Base-by-base conservation (phyloP, 2,329 filamentous ascomycete genomes). In the Botrytis fragariae region DNA sequence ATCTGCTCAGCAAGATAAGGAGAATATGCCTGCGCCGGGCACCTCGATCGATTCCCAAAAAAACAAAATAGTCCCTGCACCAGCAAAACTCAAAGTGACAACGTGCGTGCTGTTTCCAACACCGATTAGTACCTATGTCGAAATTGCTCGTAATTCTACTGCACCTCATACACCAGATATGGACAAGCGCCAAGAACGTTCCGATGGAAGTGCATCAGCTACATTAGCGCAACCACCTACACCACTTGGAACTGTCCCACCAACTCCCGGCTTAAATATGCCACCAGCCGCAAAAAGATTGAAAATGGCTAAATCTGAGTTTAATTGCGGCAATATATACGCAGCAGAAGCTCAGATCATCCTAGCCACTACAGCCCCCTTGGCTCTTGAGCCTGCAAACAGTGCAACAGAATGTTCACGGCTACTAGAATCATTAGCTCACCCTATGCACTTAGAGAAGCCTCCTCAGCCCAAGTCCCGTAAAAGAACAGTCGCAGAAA, bases 401-500 rank as follows among this genome's bases (percentile, higher is more conserved):
- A 92, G 84, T 75, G 84, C 88, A 4, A 89, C 90, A 65, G 91
- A 94, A 76, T 90, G 90, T 1, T 91, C 94, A 65, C 86, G 86
- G 18, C 86, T 97, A 5, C 86, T 98, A 4, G 90, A 93, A 44
- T 85, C 87, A 29, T 85, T 95, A 77, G 87, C 89, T 32, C 93
- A 97, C 81, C 92, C 94, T 10, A 89, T 94, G 72, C 93, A 98
- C 81, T 88, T 89, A 44, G 89, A 92, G 68, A 86, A 89, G 61
- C 91, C 94, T 16, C 95, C 96, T 0, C 88, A 92, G 74, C 94
- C 94, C 4, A 98, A 97, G 86, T 91, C 91, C 12, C 88, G 96
- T 73, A 98, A 99, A 86, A 90, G 95, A 75, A 99, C 96, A 0
- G 91, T 97, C 29, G 96, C 96, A 14, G 95, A 99, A 81, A 90